Percentiles rank a stretch among this genome's conserved stretches.
phyloP scores from a whole-genome alignment of 2,329 filamentous ascomycete species.

The Amauroascus niger region DNA sequence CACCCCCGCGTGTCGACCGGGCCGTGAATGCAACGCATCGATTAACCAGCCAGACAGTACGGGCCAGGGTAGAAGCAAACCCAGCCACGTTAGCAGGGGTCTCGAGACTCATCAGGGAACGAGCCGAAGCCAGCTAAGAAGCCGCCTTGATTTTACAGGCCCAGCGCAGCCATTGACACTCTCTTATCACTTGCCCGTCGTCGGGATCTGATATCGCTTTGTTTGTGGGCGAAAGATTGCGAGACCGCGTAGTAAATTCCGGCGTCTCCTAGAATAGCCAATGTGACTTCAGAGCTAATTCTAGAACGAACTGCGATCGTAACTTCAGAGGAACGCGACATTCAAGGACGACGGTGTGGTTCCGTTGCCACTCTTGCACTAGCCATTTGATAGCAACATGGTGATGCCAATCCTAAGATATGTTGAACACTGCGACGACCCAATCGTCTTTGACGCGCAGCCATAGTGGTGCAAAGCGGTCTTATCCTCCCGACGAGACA shows the following conservation, averaged over 20 bases:
- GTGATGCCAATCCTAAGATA: slow-evolving; percentile 2
- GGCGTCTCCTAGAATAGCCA: background rate
- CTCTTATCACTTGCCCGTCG: background rate
- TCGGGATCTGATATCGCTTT: background rate
- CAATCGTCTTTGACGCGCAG: slow-evolving; percentile 2
- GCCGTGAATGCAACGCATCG: background rate
- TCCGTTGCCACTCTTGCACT: background rate
- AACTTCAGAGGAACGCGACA: background rate
- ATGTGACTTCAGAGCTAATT: background rate
- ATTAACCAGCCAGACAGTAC: background rate
- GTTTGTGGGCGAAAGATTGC: background rate
- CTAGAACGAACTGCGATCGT: background rate
- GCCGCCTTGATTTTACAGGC: no score
- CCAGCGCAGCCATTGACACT: no score
- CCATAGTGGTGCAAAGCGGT: slow-evolving; percentile 10
- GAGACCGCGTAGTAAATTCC: background rate
- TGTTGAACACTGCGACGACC: background rate
- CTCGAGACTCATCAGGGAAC: no score
- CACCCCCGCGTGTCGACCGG: background rate
- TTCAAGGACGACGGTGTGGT: background rate
- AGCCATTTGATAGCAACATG: background rate
- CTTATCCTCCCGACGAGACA: slow-evolving; percentile 6
- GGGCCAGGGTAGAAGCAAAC: background rate
- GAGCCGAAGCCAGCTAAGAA: no score
- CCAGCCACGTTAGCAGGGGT: no score